phyloP scores from a whole-genome alignment of 2,329 filamentous ascomycete genomes.

The Magnaporthiopsis rhizophila region DNA sequence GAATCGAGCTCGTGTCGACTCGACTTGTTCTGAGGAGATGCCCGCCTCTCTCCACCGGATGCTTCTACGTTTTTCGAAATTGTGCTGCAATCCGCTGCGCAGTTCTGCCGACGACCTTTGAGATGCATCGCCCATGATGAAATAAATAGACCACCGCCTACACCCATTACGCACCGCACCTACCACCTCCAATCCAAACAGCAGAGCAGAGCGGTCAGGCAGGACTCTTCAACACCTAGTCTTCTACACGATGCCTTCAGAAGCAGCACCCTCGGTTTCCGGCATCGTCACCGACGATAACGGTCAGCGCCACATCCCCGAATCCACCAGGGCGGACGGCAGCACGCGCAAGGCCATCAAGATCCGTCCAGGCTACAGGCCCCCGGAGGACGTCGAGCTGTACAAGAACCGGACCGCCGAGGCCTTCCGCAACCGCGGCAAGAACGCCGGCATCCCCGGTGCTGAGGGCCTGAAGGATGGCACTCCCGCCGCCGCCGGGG shows the following conservation, averaged over 20 bases:
- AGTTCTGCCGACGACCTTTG: background rate
- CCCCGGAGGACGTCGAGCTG: constrained; percentile 89
- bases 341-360: constrained; percentile 90
- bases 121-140: background rate
- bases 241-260: background rate
- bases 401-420: constrained; percentile 92
- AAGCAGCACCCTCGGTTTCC: constrained; percentile 42
- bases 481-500: constrained; percentile 13
- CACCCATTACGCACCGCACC: background rate
- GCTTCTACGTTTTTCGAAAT: background rate
- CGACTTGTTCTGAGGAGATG: background rate
- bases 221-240: background rate
- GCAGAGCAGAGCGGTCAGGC: too few relatives aligned
- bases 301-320: constrained; percentile 82
- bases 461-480: constrained; percentile 50
- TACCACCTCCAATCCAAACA: background rate
- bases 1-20: background rate
- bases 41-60: background rate
- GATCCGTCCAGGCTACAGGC: constrained; percentile 85
- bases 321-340: constrained; percentile 79
- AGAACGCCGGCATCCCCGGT: constrained; percentile 59
- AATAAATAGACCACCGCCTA: background rate
- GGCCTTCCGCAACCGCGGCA: constrained; percentile 68
- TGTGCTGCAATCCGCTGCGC: background rate
- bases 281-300: constrained; percentile 74